Conservation (phyloP, 2,329 filamentous ascomycete genomes). For the Sporothrix globosa region DNA sequence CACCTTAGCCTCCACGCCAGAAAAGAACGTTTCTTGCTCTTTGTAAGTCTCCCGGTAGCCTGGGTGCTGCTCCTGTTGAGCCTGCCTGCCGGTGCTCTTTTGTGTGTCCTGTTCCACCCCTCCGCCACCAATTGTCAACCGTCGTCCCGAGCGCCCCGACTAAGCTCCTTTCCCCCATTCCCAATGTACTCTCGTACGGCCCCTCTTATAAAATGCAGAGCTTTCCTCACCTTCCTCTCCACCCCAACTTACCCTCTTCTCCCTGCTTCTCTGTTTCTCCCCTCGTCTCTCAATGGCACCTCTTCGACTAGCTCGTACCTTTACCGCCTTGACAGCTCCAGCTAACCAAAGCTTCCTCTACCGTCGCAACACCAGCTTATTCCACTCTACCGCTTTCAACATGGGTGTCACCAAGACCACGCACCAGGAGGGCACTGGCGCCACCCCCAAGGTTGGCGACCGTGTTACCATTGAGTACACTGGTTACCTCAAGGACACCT, state of each 20-base stretch:
- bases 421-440: conserved; percentile 62
- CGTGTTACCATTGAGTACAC: conserved; percentile 88
- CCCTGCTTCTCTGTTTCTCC: neutral
- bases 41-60: conserved; percentile 21
- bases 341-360: conserved; percentile 27
- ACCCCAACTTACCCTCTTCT: neutral
- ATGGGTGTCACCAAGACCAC: conserved; percentile 77
- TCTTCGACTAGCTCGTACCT: conserved; percentile 27
- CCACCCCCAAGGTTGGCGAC: conserved; percentile 67
- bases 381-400: conserved; percentile 41
- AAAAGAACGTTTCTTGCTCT: neutral
- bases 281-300: conserved; percentile 26
- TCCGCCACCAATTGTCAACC: neutral
- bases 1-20: conserved; percentile 6
- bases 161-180: conserved; percentile 7
- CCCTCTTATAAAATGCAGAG: conserved; percentile 23
- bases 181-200: neutral
- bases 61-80: neutral
- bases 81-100: neutral
- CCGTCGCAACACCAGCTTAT: conserved; percentile 28
- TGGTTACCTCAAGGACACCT: conserved; percentile 76
- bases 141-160: conserved; percentile 17
- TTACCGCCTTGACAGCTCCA: conserved; percentile 29
- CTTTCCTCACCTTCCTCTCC: neutral
- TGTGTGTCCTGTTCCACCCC: neutral